Percentiles rank a stretch among this genome's conserved stretches.
These are phyloP conservation scores for Hyaloscypha variabilis DNA, from an alignment of 495 filamentous ascomycete genomes.

Conservation along the genomic window DNA sequence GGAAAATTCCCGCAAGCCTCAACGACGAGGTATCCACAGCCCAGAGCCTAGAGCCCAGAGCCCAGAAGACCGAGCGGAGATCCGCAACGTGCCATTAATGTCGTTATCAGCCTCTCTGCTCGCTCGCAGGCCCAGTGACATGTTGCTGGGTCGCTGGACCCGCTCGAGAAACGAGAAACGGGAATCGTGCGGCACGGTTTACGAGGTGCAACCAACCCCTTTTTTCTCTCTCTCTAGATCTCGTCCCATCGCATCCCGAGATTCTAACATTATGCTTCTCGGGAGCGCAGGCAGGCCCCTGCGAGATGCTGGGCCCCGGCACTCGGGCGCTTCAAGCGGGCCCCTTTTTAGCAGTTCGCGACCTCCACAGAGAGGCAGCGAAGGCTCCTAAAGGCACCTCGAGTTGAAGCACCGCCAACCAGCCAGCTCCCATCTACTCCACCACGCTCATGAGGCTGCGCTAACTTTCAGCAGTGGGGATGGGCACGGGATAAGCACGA, in stretches of 20 bases:
- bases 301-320: neutral
- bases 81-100: neutral
- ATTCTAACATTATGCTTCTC: neutral
- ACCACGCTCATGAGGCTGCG: too few species aligned
- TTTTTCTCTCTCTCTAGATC: too few species aligned
- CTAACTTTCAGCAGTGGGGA: too few species aligned
- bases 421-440: too few species aligned
- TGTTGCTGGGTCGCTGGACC: neutral
- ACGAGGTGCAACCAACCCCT: neutral
- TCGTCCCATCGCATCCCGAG: neutral
- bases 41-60: too few species aligned
- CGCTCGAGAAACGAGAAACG: neutral
- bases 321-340: neutral
- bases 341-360: neutral
- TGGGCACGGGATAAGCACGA: too few species aligned
- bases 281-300: neutral
- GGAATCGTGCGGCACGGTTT: neutral
- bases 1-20: neutral
- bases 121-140: neutral
- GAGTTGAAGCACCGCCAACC: too few species aligned
- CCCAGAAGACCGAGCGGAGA: neutral
- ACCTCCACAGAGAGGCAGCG: too few species aligned
- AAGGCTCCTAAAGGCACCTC: too few species aligned
- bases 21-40: too few species aligned
- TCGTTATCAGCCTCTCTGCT: neutral